Evolutionary conservation across 192 early-diverging fungal species (phyloP).

Genomic region (Haplosporangium gracile): DNA sequence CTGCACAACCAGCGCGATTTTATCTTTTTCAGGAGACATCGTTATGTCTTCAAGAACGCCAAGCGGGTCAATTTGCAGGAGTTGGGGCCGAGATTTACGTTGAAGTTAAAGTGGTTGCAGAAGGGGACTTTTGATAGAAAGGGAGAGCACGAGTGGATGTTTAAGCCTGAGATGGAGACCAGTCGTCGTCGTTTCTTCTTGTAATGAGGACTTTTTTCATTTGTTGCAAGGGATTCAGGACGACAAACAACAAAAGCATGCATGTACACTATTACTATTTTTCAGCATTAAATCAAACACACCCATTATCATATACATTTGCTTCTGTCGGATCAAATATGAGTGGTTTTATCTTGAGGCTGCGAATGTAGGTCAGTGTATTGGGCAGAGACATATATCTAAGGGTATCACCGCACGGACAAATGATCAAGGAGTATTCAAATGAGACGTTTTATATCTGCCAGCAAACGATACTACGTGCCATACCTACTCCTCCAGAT

Average conservation of each 20-base stretch:
- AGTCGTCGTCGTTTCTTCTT: conserved; percentile 90
- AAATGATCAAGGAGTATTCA: no score
- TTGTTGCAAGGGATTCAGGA: not conserved
- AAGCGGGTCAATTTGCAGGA: conserved; percentile 93
- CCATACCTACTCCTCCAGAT: no score
- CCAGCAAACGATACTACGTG: no score
- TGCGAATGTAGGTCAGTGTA: no score
- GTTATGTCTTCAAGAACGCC: conserved; percentile 90
- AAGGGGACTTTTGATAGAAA: conserved; percentile 94
- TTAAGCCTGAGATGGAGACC: conserved; percentile 93
- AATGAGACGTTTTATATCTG: no score
- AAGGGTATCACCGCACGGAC: no score
- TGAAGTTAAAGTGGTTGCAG: conserved; percentile 95
- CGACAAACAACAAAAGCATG: not conserved
- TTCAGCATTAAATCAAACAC: not conserved
- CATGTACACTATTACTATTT: conserved; percentile 3
- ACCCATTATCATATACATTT: not conserved
- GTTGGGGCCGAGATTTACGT: conserved; percentile 94
- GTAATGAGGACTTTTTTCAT: conserved; percentile 40
- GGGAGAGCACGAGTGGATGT: conserved; percentile 98
- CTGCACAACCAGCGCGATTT: conserved; percentile 99
- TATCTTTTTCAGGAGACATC: conserved; percentile 97
- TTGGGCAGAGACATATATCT: no score
- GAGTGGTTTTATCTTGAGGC: no score
- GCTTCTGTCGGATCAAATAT: no score